Evolutionary conservation across 2,329 filamentous ascomycete genomes (phyloP).

Genomic region (Neophaeococcomyces mojaviensis): DNA sequence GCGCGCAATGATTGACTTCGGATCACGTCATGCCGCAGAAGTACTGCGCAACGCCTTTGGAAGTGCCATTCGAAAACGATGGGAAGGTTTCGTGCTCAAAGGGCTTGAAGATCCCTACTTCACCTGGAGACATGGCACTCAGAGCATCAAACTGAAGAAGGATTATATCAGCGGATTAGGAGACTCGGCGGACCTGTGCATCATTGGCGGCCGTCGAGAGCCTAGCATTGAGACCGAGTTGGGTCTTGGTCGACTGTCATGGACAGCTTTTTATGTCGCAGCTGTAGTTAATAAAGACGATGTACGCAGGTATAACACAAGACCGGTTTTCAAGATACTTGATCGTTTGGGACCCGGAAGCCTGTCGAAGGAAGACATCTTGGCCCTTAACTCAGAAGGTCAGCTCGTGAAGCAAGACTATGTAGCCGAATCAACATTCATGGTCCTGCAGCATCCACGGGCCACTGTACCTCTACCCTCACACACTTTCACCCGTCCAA

Average conservation of each 20-base stretch:
- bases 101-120: constrained; percentile 70
- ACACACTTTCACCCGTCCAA: constrained; percentile 55
- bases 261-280: constrained; percentile 75
- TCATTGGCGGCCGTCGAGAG: constrained; percentile 68
- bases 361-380: constrained; percentile 46
- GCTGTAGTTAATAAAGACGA: constrained; percentile 64
- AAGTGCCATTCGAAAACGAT: constrained; percentile 54
- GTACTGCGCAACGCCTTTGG: constrained; percentile 60
- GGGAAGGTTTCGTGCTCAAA: constrained; percentile 78
- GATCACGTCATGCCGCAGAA: constrained; percentile 42
- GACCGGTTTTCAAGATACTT: constrained; percentile 59
- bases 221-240: constrained; percentile 53
- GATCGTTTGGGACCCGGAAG: constrained; percentile 48
- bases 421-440: constrained; percentile 30
- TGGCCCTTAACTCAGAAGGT: constrained; percentile 42
- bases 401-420: constrained; percentile 37
- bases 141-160: constrained; percentile 78
- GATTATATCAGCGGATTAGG: constrained; percentile 72
- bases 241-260: constrained; percentile 50
- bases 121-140: constrained; percentile 35
- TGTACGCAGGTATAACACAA: constrained; percentile 42
- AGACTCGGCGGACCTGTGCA: constrained; percentile 74
- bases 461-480: constrained; percentile 27
- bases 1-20: constrained; percentile 62
- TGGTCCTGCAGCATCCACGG: background rate